phyloP scores from a whole-genome alignment of 164 flowering plant species.

The Stephania cephalantha region DNA sequence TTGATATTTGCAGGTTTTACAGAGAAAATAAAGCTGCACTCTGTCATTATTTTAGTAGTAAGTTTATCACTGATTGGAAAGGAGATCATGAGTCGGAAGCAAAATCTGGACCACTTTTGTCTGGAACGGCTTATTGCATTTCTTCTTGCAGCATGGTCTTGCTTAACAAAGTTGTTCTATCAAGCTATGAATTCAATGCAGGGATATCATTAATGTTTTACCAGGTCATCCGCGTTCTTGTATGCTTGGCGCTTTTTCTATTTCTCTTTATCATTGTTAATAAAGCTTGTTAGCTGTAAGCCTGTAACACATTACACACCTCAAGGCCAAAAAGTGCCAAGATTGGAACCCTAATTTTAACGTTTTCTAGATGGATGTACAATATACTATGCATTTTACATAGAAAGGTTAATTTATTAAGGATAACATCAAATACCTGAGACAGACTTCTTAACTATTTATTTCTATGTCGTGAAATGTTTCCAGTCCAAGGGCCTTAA shows the following conservation, averaged over 20 bases:
- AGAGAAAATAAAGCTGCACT: conserved; percentile 25
- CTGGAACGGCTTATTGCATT: conserved; percentile 77
- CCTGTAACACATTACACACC: neutral
- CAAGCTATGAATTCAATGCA: conserved; percentile 62
- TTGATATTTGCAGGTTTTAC: conserved; percentile 23
- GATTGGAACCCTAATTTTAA: neutral
- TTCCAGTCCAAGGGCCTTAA: too few relatives aligned
- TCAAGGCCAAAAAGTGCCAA: neutral
- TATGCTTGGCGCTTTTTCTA: neutral
- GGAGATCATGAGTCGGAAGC: conserved; percentile 35
- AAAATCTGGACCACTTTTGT: conserved; percentile 51
- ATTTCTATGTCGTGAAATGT: too few relatives aligned
- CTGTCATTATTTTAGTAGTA: conserved; percentile 13
- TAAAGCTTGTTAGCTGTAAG: neutral
- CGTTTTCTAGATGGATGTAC: neutral
- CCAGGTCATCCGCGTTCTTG: conserved; percentile 38
- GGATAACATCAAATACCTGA: too few relatives aligned
- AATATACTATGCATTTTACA: neutral
- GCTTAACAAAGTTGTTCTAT: conserved; percentile 69
- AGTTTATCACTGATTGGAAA: conserved; percentile 25
- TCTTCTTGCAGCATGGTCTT: conserved; percentile 87
- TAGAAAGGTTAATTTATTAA: neutral
- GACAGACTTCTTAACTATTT: too few relatives aligned
- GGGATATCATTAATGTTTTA: conserved; percentile 82
- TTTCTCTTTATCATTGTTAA: neutral